Base-by-base conservation (phyloP, 371 early-diverging fungal genomes). In the Nosema bombycis region DNA sequence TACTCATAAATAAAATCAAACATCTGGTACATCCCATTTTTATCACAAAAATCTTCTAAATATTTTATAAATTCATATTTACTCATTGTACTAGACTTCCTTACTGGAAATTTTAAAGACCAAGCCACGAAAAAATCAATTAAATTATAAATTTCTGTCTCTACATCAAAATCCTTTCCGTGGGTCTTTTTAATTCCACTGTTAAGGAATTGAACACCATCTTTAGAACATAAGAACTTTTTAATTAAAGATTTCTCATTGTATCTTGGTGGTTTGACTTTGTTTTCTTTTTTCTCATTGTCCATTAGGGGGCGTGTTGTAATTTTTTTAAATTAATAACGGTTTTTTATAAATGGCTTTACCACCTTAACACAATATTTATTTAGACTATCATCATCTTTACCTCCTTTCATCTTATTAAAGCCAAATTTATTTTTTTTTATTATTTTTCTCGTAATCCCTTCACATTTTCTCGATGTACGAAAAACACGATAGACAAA, bases 401-500 rank as follows among this genome's bases (percentile, higher is more conserved):
- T n/a, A n/a, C n/a, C n/a, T n/a, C n/a, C n/a, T n/a, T n/a, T n/a
- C n/a, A n/a, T n/a, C n/a, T n/a, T n/a, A n/a, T n/a, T n/a, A n/a
- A n/a, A n/a, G n/a, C n/a, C n/a, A n/a, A n/a, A n/a, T n/a, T n/a
- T n/a, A n/a, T n/a, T n/a, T n/a, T n/a, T n/a, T n/a, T n/a, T n/a
- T n/a, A n/a, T n/a, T n/a, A n/a, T n/a, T n/a, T n/a, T n/a, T n/a
- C n/a, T n/a, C n/a, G n/a, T n/a, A n/a, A n/a, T n/a, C n/a, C n/a
- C n/a, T n/a, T n/a, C n/a, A n/a, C n/a, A n/a, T n/a, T 3, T 30
- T 30, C 62, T 28, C 29, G n/a, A 37, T 73, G 30, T 46, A 73
- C 62, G 46, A 26, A 0, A 67, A 62, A 67, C 82, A 84, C 71
- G 80, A 82, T 36, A 75, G 85, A 62, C 85, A 84, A 66, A 81